A percentile compares a stretch with the other conserved stretches of the same genome.
Conservation (phyloP, 2,329 filamentous ascomycete species). For the Aspergillus niger region DNA sequence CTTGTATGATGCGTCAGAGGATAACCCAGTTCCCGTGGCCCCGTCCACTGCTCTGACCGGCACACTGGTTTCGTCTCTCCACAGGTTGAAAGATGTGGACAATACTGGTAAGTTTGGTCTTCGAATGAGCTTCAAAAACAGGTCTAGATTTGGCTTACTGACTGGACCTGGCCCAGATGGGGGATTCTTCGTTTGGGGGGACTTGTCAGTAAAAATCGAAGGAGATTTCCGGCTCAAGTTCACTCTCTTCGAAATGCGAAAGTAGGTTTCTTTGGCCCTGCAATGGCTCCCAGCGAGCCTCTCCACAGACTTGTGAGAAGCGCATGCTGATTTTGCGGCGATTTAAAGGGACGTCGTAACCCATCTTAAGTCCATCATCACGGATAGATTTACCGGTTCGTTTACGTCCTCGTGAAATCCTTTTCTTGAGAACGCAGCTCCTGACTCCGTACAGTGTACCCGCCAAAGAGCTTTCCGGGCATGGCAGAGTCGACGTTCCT, state of each 20-base stretch:
- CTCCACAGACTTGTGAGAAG: not conserved
- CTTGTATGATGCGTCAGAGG: constrained; percentile 55
- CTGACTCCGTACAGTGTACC: constrained; percentile 36
- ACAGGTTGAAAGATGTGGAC: constrained; percentile 75
- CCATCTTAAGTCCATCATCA: constrained; percentile 58
- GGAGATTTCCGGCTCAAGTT: constrained; percentile 75
- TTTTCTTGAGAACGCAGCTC: not conserved
- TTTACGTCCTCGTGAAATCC: not conserved
- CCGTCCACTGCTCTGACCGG: constrained; percentile 64
- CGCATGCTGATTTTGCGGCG: constrained; percentile 20
- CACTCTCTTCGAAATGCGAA: constrained; percentile 72
- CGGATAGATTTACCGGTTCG: constrained; percentile 69
- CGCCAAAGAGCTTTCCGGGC: constrained; percentile 71
- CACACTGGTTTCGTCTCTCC: constrained; percentile 76
- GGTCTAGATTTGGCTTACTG: constrained; percentile 3
- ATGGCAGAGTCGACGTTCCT: constrained; percentile 80
- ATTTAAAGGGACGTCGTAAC: constrained; percentile 46
- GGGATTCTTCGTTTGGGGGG: constrained; percentile 88
- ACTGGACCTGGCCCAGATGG: constrained; percentile 56
- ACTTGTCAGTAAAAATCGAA: constrained; percentile 75
- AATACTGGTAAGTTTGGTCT: constrained; percentile 56
- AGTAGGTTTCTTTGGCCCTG: constrained; percentile 42
- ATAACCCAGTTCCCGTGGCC: constrained; percentile 44
- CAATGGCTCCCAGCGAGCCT: not conserved
- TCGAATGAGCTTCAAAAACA: not conserved